phyloP scores from a whole-genome alignment of 2,329 filamentous ascomycete genomes.

The Colletotrichum sp. region DNA sequence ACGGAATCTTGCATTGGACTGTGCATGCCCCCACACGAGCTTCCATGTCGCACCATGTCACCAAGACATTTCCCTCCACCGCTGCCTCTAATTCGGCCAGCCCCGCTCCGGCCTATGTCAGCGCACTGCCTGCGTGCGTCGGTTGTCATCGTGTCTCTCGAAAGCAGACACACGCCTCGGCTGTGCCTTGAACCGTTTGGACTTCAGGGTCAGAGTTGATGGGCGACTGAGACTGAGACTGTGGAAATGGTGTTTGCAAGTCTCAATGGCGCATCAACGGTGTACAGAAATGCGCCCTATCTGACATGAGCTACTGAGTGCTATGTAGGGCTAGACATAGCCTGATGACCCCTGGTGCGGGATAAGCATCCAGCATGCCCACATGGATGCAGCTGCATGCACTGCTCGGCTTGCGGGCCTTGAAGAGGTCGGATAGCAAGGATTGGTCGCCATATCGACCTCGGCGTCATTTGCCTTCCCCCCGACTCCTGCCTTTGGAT shows the following conservation, averaged over 20 bases:
- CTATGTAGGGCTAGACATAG: slow-evolving; percentile 10
- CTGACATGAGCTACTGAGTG: not conserved
- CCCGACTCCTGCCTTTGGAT: not conserved
- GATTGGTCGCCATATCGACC: not conserved
- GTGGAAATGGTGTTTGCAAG: not conserved
- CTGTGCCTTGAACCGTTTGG: not conserved
- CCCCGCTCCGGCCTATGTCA: not conserved
- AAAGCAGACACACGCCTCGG: not conserved
- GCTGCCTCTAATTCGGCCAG: not conserved
- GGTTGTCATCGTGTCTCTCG: not conserved
- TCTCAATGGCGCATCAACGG: not conserved
- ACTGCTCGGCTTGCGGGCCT: not conserved
- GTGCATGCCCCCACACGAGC: slow-evolving; percentile 11
- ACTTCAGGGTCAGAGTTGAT: not conserved
- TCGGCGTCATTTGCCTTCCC: not conserved
- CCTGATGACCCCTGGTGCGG: not conserved
- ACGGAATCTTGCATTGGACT: slow-evolving; percentile 21
- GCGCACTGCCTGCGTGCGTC: not conserved
- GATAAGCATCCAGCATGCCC: not conserved
- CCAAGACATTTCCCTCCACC: not conserved
- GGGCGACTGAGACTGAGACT: not conserved
- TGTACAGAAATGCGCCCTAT: not conserved
- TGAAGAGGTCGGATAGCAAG: not conserved
- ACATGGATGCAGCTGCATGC: slow-evolving; percentile 8
- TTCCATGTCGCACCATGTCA: slow-evolving; percentile 1